Evolutionary conservation across 805 yeast genomes (phyloP), one percentile per base, ranked within the genome.

Genomic region (Starmerella roubikii): DNA sequence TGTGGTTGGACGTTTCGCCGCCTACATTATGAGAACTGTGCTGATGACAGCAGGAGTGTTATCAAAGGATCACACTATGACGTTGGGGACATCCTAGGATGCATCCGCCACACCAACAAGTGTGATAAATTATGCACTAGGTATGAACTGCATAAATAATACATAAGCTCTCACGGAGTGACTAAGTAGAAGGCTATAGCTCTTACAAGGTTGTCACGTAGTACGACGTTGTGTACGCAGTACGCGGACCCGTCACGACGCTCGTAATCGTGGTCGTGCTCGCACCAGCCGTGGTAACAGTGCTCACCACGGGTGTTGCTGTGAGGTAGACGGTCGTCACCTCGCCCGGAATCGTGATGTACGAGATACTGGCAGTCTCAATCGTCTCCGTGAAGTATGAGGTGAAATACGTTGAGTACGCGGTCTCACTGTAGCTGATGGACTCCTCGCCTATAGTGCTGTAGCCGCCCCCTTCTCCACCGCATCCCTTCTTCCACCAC

Each of bases 401-500:
- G 17, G 37, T 38, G 33, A 26, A 32, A 32, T 22, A 27, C 17
- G 37, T 25, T 3, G 41, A 32, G 18, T 13, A 27, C 6, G 22
- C 21, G 15, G 20, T 21, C 4, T 13, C 34, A 13, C 37, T 37
- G 13, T 21, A 19, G 18, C 24, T 19, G 13, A 8, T 35, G 25
- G 15, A 3, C 4, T 15, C 30, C 12, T 16, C 30, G 23, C 30
- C 29, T 6, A 29, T 16, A 19, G 27, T 20, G 29, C 21, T 21
- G 16, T 30, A 33, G 22, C 38, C 38, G 13, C 42, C 41, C 18
- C 34, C 38, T 11, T 8, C 13, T 18, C 35, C 37, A 30, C 32
- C 36, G 12, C 26, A 15, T 15, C 40, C 35, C 19, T 34, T 16
- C 21, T 34, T 18, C 32, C 35, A 35, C 43, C 30, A 28, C 19